Conservation (phyloP, 1,139 yeast species). For the Kluyveromyces marxianus region DNA sequence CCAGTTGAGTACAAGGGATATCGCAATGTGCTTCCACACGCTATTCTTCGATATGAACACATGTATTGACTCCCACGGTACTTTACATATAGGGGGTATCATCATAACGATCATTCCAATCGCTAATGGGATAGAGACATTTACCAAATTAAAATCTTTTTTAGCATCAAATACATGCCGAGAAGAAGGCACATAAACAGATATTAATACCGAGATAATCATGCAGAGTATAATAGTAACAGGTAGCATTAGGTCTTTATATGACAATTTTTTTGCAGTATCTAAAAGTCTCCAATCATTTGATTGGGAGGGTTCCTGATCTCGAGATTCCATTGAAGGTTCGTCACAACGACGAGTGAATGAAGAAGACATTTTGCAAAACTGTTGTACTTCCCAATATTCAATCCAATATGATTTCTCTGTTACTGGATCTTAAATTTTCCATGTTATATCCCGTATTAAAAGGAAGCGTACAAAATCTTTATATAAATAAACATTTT, state of each 20-base stretch:
- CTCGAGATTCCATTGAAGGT: too few relatives aligned
- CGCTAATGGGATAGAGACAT: slow-evolving; percentile 37
- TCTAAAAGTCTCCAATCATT: too few relatives aligned
- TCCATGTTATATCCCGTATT: too few relatives aligned
- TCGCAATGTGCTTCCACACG: slow-evolving; percentile 32
- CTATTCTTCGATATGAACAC: slow-evolving; percentile 20
- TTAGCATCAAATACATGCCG: slow-evolving; percentile 9
- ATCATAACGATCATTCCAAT: slow-evolving; percentile 51
- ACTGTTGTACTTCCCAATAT: too few relatives aligned
- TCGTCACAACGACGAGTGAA: too few relatives aligned
- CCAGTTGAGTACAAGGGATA: slow-evolving; percentile 47
- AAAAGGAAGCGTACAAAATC: too few relatives aligned
- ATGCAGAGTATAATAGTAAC: slow-evolving; percentile 9
- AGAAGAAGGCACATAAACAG: slow-evolving; percentile 11
- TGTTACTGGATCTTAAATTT: too few relatives aligned
- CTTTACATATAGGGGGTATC: slow-evolving; percentile 51
- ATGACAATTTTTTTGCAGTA: too few relatives aligned
- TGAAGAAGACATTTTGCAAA: too few relatives aligned
- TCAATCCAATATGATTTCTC: too few relatives aligned
- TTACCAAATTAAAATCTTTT: slow-evolving; percentile 7
- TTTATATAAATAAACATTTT: too few relatives aligned
- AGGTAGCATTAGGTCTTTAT: slow-evolving; percentile 7
- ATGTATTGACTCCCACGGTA: slow-evolving; percentile 41
- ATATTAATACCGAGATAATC: slow-evolving; percentile 8
- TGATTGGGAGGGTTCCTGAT: too few relatives aligned